Conservation (phyloP, 371 early-diverging fungal genomes). For the Chytridium lagenaria region DNA sequence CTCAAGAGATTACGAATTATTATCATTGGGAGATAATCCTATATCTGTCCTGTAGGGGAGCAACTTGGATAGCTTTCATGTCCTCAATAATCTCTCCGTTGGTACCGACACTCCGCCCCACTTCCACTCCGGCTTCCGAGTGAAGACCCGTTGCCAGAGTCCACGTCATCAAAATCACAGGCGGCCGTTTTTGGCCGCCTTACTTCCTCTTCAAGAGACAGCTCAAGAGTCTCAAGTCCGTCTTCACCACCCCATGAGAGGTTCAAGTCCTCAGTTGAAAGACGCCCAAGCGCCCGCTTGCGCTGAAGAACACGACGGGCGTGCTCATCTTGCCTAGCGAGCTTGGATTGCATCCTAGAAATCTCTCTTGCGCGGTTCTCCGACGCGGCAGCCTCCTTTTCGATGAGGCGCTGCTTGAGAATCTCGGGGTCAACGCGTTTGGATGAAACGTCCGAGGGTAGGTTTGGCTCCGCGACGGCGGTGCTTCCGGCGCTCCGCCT, state of each 20-base stretch:
- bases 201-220: background rate
- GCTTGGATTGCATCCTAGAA: constrained; percentile 48
- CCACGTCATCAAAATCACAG: constrained; percentile 12
- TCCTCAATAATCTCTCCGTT: background rate
- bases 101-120: constrained; percentile 25
- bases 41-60: background rate
- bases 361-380: constrained; percentile 51
- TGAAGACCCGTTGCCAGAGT: constrained; percentile 33
- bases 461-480: constrained; percentile 38
- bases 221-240: background rate
- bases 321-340: constrained; percentile 52
- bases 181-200: background rate
- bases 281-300: constrained; percentile 44
- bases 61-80: background rate
- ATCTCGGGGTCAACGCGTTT: constrained; percentile 33
- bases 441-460: background rate
- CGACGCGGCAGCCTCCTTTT: constrained; percentile 48
- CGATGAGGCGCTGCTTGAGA: constrained; percentile 48
- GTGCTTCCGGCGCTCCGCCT: constrained; percentile 21
- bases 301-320: constrained; percentile 50
- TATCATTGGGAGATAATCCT: background rate
- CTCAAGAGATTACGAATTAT: background rate
- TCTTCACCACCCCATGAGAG: constrained; percentile 46
- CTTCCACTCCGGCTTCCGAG: constrained; percentile 34
- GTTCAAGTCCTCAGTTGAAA: constrained; percentile 46